Evolutionary conservation across 2,329 filamentous ascomycete genomes (phyloP).

Genomic region (Claviceps digitariae): DNA sequence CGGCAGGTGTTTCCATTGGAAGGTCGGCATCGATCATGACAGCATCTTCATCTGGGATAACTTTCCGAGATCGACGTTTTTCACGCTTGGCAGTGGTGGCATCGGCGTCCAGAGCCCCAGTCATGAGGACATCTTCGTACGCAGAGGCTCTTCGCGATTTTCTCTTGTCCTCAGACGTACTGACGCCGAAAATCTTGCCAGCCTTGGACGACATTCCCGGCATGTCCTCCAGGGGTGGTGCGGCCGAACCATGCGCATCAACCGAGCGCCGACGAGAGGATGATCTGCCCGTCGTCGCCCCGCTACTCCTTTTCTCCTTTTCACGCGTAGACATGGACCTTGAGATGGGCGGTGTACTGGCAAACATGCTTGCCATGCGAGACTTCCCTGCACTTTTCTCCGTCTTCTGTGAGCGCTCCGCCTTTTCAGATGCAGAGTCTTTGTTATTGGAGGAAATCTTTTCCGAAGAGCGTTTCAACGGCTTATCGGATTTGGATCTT

Average conservation of each 20-base stretch:
- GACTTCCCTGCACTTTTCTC: slow-evolving; percentile 38
- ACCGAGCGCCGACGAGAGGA: slow-evolving; percentile 59
- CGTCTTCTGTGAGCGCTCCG: slow-evolving; percentile 32
- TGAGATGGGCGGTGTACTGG: slow-evolving; percentile 48
- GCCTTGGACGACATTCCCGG: slow-evolving; percentile 60
- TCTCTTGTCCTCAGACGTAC: slow-evolving; percentile 26
- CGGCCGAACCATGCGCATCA: slow-evolving; percentile 51
- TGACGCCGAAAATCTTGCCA: slow-evolving; percentile 58
- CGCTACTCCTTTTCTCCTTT: slow-evolving; percentile 31
- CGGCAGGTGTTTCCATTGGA: slow-evolving; percentile 19
- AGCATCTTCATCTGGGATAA: slow-evolving; percentile 24
- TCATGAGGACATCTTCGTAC: slow-evolving; percentile 39
- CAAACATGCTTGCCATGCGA: slow-evolving; percentile 48
- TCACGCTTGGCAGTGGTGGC: slow-evolving; percentile 16
- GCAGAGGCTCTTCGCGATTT: slow-evolving; percentile 32
- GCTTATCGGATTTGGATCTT: slow-evolving; percentile 54
- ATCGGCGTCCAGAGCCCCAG: slow-evolving; percentile 27
- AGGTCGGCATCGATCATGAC: slow-evolving; percentile 23
- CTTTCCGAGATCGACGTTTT: slow-evolving; percentile 20
- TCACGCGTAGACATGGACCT: slow-evolving; percentile 57
- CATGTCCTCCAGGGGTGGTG: slow-evolving; percentile 58
- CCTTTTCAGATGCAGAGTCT: slow-evolving; percentile 62
- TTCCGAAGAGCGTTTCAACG: slow-evolving; percentile 37
- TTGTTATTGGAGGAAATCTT: slow-evolving; percentile 52
- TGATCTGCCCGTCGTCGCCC: slow-evolving; percentile 38